Evolutionary conservation across 129 eudicot genomes (phyloP).

Genomic region (Centella asiatica): DNA sequence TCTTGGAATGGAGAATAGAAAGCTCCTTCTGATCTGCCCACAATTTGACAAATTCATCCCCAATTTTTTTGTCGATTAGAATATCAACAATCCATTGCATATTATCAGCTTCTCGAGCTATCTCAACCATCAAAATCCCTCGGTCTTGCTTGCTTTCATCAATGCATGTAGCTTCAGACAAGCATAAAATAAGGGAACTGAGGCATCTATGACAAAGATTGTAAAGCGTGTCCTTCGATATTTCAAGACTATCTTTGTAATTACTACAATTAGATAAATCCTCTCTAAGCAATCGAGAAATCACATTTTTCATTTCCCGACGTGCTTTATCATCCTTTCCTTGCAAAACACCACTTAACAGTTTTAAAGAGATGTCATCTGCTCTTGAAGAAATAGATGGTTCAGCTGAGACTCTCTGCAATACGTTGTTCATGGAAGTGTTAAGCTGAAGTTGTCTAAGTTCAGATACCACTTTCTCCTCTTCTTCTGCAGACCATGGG

Average conservation of each 20-base stretch:
- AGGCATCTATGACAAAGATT: constrained; percentile 73
- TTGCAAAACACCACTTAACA: constrained; percentile 53
- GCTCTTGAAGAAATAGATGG: constrained; percentile 60
- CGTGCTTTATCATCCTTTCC: constrained; percentile 90
- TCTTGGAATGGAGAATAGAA: constrained; percentile 62
- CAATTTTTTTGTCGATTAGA: constrained; percentile 48
- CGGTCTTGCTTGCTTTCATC: constrained; percentile 61
- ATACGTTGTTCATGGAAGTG: constrained; percentile 27
- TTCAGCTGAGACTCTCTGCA: constrained; percentile 62
- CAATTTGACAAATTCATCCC: constrained; percentile 67
- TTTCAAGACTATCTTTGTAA: constrained; percentile 26
- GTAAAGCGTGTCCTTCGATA: constrained; percentile 59
- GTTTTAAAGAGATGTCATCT: constrained; percentile 45
- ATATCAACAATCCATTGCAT: constrained; percentile 85
- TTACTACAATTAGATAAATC: constrained; percentile 19
- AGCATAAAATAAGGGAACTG: constrained; percentile 57
- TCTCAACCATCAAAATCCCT: constrained; percentile 60
- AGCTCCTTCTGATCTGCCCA: constrained; percentile 94
- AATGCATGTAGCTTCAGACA: constrained; percentile 59
- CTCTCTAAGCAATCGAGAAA: constrained; percentile 61
- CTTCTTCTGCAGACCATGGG: constrained; percentile 94
- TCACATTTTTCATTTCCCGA: constrained; percentile 64
- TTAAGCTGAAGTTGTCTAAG: constrained; percentile 58
- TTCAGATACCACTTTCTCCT: constrained; percentile 56
- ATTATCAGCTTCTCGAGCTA: constrained; percentile 89